Evolutionary conservation across 2,329 filamentous ascomycete species (phyloP).

Genomic region (Xylariaceae sp.): DNA sequence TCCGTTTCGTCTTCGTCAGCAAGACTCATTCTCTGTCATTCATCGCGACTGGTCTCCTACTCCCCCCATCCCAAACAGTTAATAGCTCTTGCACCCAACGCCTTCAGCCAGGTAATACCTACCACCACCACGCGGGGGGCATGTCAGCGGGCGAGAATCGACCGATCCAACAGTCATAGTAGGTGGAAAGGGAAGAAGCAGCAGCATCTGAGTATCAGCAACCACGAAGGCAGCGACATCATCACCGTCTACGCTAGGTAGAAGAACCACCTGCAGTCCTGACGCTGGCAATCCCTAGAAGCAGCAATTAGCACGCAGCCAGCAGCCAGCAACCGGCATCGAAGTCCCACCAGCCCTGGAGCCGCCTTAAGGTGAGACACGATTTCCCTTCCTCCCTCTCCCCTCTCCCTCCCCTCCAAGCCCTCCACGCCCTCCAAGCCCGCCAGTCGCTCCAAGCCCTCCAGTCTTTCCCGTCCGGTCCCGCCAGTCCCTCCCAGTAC

Average conservation of each 20-base stretch:
- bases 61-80: slow-evolving; percentile 1
- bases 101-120: slow-evolving; percentile 6
- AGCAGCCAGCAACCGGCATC: neutral
- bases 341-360: neutral
- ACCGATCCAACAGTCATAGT: slow-evolving; percentile 11
- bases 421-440: too few species aligned
- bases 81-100: slow-evolving; percentile 9
- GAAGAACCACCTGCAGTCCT: neutral
- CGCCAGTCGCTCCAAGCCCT: too few species aligned
- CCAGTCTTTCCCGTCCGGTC: too few species aligned
- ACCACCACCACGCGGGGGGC: slow-evolving; percentile 17
- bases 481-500: too few species aligned
- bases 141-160: slow-evolving; percentile 22
- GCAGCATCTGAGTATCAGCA: neutral
- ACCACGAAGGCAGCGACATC: neutral
- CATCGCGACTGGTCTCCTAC: slow-evolving; percentile 8
- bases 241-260: neutral
- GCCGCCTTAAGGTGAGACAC: slow-evolving; percentile 28
- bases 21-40: neutral
- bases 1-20: neutral
- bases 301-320: slow-evolving; percentile 8
- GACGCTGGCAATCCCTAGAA: neutral
- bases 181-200: neutral
- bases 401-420: slow-evolving; percentile 13
- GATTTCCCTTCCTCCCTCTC: slow-evolving; percentile 19